Conservation (phyloP, 768 basidiomycete genomes). For the Lyophyllum shimeji region DNA sequence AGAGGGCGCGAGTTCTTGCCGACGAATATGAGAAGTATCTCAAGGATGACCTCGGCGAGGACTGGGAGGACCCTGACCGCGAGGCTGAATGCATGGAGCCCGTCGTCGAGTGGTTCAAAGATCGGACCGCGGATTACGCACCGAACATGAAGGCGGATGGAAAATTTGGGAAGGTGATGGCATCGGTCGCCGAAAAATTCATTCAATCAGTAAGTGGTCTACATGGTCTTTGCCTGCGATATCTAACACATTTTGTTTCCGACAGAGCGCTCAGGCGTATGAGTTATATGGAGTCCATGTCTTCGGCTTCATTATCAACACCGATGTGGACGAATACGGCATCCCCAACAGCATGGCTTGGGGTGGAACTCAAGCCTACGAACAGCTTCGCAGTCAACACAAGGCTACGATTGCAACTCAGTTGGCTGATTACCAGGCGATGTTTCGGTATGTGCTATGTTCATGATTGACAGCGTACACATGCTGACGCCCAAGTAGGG, state of each 20-base stretch:
- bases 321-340: background rate
- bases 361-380: background rate
- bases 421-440: background rate
- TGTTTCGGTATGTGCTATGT: background rate
- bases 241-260: background rate
- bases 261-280: background rate
- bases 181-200: background rate
- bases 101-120: conserved; percentile 1
- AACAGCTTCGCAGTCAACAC: background rate
- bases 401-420: background rate
- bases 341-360: background rate
- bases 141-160: background rate
- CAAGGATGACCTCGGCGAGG: background rate
- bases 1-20: background rate
- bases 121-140: background rate
- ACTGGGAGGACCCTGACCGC: background rate
- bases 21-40: background rate
- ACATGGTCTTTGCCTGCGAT: background rate
- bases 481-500: background rate
- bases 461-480: background rate
- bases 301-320: conserved; percentile 1
- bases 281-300: background rate
- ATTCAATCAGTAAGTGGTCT: background rate
- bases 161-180: background rate
- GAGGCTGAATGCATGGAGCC: background rate